Evolutionary conservation across 2,329 filamentous ascomycete species (phyloP), one percentile per base, ranked within the genome.

Genomic region (Stachybotrys elegans): DNA sequence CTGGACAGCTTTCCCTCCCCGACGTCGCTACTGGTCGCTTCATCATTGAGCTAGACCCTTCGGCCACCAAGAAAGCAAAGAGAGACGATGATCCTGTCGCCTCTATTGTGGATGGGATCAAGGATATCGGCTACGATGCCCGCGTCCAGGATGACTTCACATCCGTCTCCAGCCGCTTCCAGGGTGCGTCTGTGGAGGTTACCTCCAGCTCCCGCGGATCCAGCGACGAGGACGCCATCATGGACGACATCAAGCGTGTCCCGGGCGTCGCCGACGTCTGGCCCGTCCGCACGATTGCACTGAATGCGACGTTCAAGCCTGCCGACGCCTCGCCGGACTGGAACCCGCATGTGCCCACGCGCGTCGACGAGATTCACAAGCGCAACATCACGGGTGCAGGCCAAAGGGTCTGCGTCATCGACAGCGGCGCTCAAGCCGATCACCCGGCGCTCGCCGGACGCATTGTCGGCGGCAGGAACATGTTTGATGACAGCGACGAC

Each of bases 371-470:
- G 27, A 39, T 54, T 6, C 52, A 54, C 43, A 42, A 44, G 6
- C 41, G 51, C 13, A 45, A 46, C 9, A 22, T 54, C 37, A 54
- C 51, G 25, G 52, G 51, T 9, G 40, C 44, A 6, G 51, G 51
- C 1, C 51, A 53, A 23, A 44, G 49, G n/a, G 46, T 52, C 12
- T 54, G 51, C 32, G 43, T 54, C n/a, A 42, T 54, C 14, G 52
- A 54, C 43, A 53, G 43, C 8, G 51, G 52, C 9, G 45, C 48
- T 6, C 51, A 55, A 22, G 41, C 41, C 0, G 38, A 40, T 1
- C 52, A 52, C 11, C 51, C 51, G 13, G 51, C 43, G 5, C 42
- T 53, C 12, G n/a, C 32, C 8, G 51, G 51, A 34, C 40, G 40
- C 6, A 27, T 54, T 20, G 51, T 45, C 5, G 52, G 51, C 20